phyloP scores from a whole-genome alignment of 2,329 filamentous ascomycete genomes.

The Neoarthrinium moseri region DNA sequence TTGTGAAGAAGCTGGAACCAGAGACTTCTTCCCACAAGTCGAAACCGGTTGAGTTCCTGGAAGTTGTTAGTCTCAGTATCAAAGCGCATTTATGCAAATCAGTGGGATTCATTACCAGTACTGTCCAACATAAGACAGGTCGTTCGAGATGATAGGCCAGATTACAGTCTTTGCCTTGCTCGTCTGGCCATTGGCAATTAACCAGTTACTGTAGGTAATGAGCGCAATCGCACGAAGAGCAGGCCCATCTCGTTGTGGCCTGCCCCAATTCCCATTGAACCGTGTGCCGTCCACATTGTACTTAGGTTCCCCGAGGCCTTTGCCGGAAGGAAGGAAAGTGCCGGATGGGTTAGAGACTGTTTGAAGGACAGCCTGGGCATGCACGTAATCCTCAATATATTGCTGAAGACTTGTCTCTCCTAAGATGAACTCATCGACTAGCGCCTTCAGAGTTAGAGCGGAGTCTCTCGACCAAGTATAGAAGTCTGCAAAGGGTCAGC shows the following conservation, averaged over 20 bases:
- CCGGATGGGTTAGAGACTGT: constrained; percentile 53
- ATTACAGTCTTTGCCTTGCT: constrained; percentile 40
- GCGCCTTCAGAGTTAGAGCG: constrained; percentile 48
- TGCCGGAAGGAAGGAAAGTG: constrained; percentile 38
- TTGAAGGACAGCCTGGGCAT: constrained; percentile 50
- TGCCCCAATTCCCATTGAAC: constrained; percentile 53
- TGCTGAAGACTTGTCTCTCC: constrained; percentile 43
- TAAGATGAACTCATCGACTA: constrained; percentile 50
- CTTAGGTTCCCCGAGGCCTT: constrained; percentile 55
- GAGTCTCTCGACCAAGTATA: constrained; percentile 59
- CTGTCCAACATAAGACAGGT: constrained; percentile 54
- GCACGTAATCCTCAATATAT: constrained; percentile 51
- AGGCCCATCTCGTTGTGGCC: constrained; percentile 60
- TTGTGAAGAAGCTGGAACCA: constrained; percentile 59
- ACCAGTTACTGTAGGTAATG: constrained; percentile 51
- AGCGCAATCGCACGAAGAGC: constrained; percentile 57
- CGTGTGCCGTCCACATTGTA: constrained; percentile 49
- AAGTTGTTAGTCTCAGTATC: not conserved
- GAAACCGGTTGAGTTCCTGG: constrained; percentile 49
- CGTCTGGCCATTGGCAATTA: constrained; percentile 42
- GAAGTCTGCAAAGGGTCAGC: constrained; percentile 40
- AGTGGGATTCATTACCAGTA: constrained; percentile 34
- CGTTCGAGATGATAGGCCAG: constrained; percentile 56
- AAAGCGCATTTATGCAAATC: not conserved
- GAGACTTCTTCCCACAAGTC: constrained; percentile 62